Conservation (phyloP, 1,139 yeast species). For the Cylindricascospora bacillispora region DNA sequence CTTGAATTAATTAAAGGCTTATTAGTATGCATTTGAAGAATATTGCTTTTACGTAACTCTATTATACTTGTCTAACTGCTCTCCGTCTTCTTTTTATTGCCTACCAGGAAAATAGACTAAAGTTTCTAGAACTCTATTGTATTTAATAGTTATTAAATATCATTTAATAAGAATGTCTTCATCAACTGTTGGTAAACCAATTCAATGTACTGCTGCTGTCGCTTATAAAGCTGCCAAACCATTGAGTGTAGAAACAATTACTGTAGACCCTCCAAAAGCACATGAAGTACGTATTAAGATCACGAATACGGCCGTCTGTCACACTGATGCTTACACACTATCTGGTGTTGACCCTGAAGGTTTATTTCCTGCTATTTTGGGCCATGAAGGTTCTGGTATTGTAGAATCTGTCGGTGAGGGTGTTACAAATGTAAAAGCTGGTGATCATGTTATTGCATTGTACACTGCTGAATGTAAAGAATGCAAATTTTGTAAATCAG, state of each 20-base stretch:
- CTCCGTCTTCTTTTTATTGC: too few relatives aligned
- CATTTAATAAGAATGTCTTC: too few relatives aligned
- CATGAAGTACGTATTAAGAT: conserved; percentile 93
- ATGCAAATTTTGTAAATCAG: conserved; percentile 90
- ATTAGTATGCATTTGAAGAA: too few relatives aligned
- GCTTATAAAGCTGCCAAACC: conserved; percentile 96
- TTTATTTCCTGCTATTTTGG: conserved; percentile 80
- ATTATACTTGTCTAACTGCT: too few relatives aligned
- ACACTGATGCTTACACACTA: conserved; percentile 93
- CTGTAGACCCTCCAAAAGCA: conserved; percentile 88
- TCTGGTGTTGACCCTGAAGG: conserved; percentile 97
- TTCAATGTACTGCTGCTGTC: conserved; percentile 88
- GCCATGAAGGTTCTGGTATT: conserved; percentile 96
- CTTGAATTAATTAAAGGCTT: too few relatives aligned
- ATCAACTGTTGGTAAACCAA: conserved; percentile 46
- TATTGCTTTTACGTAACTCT: too few relatives aligned
- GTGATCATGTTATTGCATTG: conserved; percentile 82
- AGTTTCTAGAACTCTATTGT: too few relatives aligned
- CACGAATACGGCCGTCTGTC: conserved; percentile 87
- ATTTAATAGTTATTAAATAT: too few relatives aligned
- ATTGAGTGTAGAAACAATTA: conserved; percentile 70
- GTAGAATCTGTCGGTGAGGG: conserved; percentile 92
- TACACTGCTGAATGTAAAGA: conserved; percentile 95
- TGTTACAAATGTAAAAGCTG: conserved; percentile 72
- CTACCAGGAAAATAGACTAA: too few relatives aligned